Base-by-base conservation (phyloP, 768 basidiomycete genomes). In the Amanita fuliginea region DNA sequence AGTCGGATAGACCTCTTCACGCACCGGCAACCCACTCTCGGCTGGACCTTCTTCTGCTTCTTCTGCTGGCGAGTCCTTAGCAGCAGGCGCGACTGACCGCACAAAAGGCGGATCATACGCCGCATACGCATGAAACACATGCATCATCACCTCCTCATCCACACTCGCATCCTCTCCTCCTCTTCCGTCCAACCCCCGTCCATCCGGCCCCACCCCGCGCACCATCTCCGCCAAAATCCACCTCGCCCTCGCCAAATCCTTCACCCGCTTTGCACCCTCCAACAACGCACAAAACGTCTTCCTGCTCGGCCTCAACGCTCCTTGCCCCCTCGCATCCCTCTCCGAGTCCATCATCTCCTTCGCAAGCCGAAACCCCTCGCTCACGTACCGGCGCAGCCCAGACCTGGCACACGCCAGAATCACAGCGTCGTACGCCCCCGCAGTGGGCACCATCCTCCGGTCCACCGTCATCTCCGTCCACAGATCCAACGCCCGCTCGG, bases 141-240 rank as follows among this genome's bases (percentile, higher is more conserved):
- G 85, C 58, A 75, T 74, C 81, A 96, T 82, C 37, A 85, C 68
- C 54, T 82, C 76, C 49, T 86, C 82, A 53, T 86, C 74, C 21
- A 78, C 67, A 14, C 61, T 63, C 14, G 62, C 60, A 19, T 67
- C 62, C 6, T 47, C 54, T n/a, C 51, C n/a, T n/a, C n/a, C n/a
- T n/a, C n/a, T n/a, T n/a, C 57, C 22, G 22, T 22, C 22, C 22
- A 22, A 22, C 32, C 61, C 42, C 9, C 58, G 53, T 21, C 52
- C 49, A 24, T 60, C 42, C 52, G 26, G 26, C 1, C 59, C 55
- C 8, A 37, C 47, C 56, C 67, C 64, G 37, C 68, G 69, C 21
- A 87, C 74, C 66, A 91, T 78, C 68, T 96, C 92, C 1, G 85
- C 87, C 47, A 98, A 69, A 52, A 97, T 83, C 94, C 93, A 97